phyloP scores from a whole-genome alignment of 2,329 filamentous ascomycete genomes.

The Parascedosporium putredinis region DNA sequence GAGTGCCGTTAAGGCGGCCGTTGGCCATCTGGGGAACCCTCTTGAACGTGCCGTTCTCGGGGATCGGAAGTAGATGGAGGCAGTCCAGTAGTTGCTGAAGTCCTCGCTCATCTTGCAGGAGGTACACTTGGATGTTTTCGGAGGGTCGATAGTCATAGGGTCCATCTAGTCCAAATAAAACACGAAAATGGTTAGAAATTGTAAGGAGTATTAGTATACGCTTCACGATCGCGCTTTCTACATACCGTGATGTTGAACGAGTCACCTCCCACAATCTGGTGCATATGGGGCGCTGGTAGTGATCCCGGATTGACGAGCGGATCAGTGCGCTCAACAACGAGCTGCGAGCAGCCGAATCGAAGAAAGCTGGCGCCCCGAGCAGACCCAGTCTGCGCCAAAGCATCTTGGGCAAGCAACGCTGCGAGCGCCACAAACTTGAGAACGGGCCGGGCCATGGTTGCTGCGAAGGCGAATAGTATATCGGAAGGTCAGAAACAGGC shows the following conservation, averaged over 20 bases:
- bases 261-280: conserved; percentile 30
- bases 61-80: conserved; percentile 22
- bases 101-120: conserved; percentile 25
- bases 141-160: background rate
- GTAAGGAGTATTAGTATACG: background rate
- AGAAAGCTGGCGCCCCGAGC: conserved; percentile 6
- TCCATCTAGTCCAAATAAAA: background rate
- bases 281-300: conserved; percentile 25
- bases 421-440: background rate
- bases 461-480: background rate
- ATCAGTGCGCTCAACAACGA: conserved; percentile 28
- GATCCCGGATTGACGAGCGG: conserved; percentile 8
- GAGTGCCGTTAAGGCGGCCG: conserved; percentile 18
- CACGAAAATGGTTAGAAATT: background rate
- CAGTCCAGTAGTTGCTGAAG: conserved; percentile 23
- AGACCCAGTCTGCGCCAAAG: background rate
- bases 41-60: conserved; percentile 37
- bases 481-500: background rate
- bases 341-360: conserved; percentile 33
- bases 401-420: background rate
- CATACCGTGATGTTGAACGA: conserved; percentile 22
- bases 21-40: conserved; percentile 55
- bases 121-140: background rate
- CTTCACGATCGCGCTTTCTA: too few relatives aligned
- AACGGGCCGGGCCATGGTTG: background rate